Conservation (phyloP, 768 basidiomycete genomes). For the Xanthoconium purpureum region DNA sequence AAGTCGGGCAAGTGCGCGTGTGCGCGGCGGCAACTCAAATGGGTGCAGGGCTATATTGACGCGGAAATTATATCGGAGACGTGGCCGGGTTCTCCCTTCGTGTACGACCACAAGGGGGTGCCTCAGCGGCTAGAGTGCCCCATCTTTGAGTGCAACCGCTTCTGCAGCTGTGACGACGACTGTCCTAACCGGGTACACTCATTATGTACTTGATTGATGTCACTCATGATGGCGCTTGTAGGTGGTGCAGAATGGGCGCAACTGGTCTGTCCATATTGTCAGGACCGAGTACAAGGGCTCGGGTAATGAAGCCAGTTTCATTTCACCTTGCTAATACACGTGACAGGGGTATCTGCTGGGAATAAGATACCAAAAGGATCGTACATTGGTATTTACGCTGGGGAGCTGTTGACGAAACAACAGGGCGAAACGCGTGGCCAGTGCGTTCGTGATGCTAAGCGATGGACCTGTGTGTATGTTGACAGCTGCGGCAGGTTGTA, state of each 20-base stretch:
- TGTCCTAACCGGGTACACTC: slow-evolving; percentile 71
- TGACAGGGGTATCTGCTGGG: slow-evolving; percentile 67
- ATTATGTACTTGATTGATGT: background rate
- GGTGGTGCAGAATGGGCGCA: slow-evolving; percentile 84
- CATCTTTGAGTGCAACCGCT: slow-evolving; percentile 83
- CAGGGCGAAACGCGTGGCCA: slow-evolving; percentile 65
- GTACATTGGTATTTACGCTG: slow-evolving; percentile 82
- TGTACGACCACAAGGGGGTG: slow-evolving; percentile 61
- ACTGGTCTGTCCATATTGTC: slow-evolving; percentile 55
- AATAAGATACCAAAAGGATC: slow-evolving; percentile 60
- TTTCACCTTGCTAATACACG: background rate
- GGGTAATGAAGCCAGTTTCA: slow-evolving; percentile 48
- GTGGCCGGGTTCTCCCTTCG: slow-evolving; percentile 51
- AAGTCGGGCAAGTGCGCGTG: slow-evolving; percentile 73
- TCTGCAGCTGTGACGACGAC: slow-evolving; percentile 76
- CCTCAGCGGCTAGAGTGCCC: slow-evolving; percentile 53
- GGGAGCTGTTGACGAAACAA: slow-evolving; percentile 71
- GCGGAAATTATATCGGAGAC: slow-evolving; percentile 26
- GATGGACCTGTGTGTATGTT: background rate
- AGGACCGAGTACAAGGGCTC: slow-evolving; percentile 81
- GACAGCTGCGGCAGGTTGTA: slow-evolving; percentile 49
- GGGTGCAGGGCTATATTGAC: slow-evolving; percentile 22
- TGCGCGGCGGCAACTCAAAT: slow-evolving; percentile 50
- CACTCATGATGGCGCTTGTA: slow-evolving; percentile 26
- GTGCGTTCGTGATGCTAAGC: slow-evolving; percentile 38